Evolutionary conservation across 1,139 yeast genomes (phyloP).

Genomic region (Geotrichum reessii): DNA sequence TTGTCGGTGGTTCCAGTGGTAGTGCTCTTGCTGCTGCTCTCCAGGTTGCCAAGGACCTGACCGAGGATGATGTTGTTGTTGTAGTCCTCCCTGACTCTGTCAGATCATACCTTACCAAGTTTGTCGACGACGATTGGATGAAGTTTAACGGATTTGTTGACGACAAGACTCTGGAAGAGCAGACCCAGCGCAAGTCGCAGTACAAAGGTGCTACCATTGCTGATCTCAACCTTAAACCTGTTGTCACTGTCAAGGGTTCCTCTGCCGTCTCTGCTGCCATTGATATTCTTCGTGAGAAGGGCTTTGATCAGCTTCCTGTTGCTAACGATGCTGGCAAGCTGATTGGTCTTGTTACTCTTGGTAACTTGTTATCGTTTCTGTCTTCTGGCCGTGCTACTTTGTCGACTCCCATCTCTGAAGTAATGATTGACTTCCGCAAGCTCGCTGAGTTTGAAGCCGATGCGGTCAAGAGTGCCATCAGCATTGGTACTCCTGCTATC

Average conservation of each 20-base stretch:
- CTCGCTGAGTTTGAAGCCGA: conserved; percentile 45
- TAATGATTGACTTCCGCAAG: conserved; percentile 59
- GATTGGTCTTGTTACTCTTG: conserved; percentile 72
- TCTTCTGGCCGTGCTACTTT: conserved; percentile 58
- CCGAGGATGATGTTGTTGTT: conserved; percentile 70
- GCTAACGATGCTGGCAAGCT: conserved; percentile 56
- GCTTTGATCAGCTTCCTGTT: conserved; percentile 84
- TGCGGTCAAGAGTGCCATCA: conserved; percentile 42
- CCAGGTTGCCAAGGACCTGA: conserved; percentile 60
- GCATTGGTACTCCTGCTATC: conserved; percentile 43
- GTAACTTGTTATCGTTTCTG: conserved; percentile 62
- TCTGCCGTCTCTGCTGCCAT: conserved; percentile 65
- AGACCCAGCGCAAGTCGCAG: conserved; percentile 42
- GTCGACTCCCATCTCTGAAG: conserved; percentile 55
- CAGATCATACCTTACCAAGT: conserved; percentile 81
- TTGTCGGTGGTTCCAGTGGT: conserved; percentile 88
- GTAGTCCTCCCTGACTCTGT: conserved; percentile 84
- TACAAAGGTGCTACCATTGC: conserved; percentile 57
- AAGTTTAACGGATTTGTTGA: conserved; percentile 64
- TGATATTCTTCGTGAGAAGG: conserved; percentile 65
- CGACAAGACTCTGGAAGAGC: conserved; percentile 42
- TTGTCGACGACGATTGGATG: conserved; percentile 93
- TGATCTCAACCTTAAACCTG: conserved; percentile 75
- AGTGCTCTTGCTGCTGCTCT: conserved; percentile 79
- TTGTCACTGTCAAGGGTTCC: conserved; percentile 62